These are phyloP conservation scores for Yamagishiella unicocca DNA, from an alignment of 139 green algal species.

Conservation along the genomic window DNA sequence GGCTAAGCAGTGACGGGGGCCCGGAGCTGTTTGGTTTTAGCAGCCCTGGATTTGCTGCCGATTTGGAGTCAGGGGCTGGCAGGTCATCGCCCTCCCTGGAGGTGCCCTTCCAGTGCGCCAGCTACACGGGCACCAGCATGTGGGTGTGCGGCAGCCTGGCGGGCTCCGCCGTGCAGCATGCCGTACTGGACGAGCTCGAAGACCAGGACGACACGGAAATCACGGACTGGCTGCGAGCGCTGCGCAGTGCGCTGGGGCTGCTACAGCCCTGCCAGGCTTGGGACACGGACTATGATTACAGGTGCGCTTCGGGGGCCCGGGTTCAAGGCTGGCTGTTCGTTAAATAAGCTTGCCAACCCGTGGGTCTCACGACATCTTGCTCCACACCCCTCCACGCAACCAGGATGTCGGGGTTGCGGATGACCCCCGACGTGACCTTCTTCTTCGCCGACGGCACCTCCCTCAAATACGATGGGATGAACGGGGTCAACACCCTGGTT, in stretches of 20 bases:
- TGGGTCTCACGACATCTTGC: no score
- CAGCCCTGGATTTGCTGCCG: no score
- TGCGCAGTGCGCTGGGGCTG: neutral
- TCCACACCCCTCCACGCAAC: neutral
- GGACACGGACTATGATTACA: conserved; percentile 3
- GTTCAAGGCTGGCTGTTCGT: no score
- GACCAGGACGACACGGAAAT: neutral
- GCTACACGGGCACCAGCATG: neutral
- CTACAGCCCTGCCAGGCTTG: conserved; percentile 1
- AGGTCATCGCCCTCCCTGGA: neutral
- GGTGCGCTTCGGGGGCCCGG: no score
- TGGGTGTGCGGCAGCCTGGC: neutral
- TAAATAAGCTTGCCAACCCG: no score
- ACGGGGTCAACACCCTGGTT: neutral
- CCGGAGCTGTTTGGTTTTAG: no score
- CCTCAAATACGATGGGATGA: neutral
- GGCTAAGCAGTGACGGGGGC: no score
- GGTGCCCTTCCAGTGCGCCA: neutral
- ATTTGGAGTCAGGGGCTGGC: no score
- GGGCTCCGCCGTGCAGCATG: neutral
- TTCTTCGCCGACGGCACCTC: neutral
- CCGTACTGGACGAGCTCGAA: neutral
- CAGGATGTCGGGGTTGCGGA: neutral
- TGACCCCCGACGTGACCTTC: neutral
- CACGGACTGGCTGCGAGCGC: neutral